Conservation (phyloP, 257 asterid genomes). For the Gentiana dahurica region DNA sequence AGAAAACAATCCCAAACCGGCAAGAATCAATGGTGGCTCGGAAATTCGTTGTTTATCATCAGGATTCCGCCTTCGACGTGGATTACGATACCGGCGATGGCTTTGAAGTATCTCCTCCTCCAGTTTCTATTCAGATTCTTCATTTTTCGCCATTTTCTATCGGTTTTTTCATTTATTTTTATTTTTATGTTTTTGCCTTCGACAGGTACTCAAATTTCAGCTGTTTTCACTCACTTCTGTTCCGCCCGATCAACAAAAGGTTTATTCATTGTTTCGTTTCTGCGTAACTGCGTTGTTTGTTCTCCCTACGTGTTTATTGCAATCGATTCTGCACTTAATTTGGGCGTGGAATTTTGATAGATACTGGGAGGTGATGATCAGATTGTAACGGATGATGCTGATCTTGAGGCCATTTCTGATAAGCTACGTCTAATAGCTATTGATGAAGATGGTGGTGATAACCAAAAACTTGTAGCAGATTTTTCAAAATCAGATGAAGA, state of each 20-base stretch:
- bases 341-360: slow-evolving; percentile 21
- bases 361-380: slow-evolving; percentile 45
- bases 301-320: neutral
- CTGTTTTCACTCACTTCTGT: slow-evolving; percentile 80
- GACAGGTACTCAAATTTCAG: slow-evolving; percentile 82
- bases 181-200: slow-evolving; percentile 1
- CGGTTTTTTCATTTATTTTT: slow-evolving; percentile 1
- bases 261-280: neutral
- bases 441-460: slow-evolving; percentile 23
- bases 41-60: slow-evolving; percentile 49
- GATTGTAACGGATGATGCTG: slow-evolving; percentile 46
- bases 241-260: slow-evolving; percentile 93
- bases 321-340: slow-evolving; percentile 3
- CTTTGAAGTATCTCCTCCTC: slow-evolving; percentile 49
- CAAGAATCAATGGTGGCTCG: slow-evolving; percentile 54
- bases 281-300: neutral
- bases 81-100: slow-evolving; percentile 89
- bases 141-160: slow-evolving; percentile 1
- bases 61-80: slow-evolving; percentile 53
- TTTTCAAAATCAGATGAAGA: slow-evolving; percentile 62
- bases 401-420: slow-evolving; percentile 44
- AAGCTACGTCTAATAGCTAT: slow-evolving; percentile 51
- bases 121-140: slow-evolving; percentile 8
- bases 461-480: slow-evolving; percentile 20
- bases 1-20: slow-evolving; percentile 14